Evolutionary conservation across 139 green algal species (phyloP).

Genomic region (Medakamo hakoo): DNA sequence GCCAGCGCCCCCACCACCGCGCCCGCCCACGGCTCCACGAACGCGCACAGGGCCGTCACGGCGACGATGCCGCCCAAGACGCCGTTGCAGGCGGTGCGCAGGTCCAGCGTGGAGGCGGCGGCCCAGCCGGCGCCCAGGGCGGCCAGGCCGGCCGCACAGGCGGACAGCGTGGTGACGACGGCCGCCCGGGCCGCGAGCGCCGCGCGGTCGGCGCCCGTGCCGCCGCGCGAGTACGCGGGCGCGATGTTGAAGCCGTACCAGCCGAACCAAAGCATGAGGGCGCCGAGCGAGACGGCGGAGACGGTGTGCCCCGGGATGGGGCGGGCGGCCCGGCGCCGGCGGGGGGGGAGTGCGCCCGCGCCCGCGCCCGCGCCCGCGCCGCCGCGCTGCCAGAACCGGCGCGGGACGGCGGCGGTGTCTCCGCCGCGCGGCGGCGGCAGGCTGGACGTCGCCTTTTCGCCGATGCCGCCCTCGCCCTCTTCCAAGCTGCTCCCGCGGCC

Average conservation of each 20-base stretch:
- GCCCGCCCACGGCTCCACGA: slow-evolving; percentile 28
- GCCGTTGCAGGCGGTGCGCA: slow-evolving; percentile 30
- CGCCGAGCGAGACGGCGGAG: slow-evolving; percentile 35
- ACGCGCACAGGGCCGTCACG: slow-evolving; percentile 32
- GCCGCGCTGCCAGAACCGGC: too few relatives aligned
- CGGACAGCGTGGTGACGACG: slow-evolving; percentile 53
- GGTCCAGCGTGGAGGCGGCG: slow-evolving; percentile 13
- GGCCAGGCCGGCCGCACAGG: slow-evolving; percentile 29
- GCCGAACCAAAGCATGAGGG: slow-evolving; percentile 64
- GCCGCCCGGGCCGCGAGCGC: slow-evolving; percentile 23
- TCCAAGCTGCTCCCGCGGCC: slow-evolving; percentile 1
- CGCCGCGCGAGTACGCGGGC: slow-evolving; percentile 15
- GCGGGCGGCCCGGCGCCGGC: too few relatives aligned
- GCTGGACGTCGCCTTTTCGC: slow-evolving; percentile 2
- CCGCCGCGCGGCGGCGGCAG: neutral
- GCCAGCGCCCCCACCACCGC: slow-evolving; percentile 29
- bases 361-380: too few relatives aligned
- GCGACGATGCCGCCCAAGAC: slow-evolving; percentile 33
- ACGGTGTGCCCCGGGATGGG: slow-evolving; percentile 30
- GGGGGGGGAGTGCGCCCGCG: too few relatives aligned
- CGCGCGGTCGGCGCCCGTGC: slow-evolving; percentile 3
- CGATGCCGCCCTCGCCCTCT: slow-evolving; percentile 4
- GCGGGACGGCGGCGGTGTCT: too few relatives aligned
- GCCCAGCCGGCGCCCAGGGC: slow-evolving; percentile 28
- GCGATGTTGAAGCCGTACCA: slow-evolving; percentile 73